phyloP scores from a whole-genome alignment of 2,329 filamentous ascomycete genomes.

The Colletotrichum eleusines region DNA sequence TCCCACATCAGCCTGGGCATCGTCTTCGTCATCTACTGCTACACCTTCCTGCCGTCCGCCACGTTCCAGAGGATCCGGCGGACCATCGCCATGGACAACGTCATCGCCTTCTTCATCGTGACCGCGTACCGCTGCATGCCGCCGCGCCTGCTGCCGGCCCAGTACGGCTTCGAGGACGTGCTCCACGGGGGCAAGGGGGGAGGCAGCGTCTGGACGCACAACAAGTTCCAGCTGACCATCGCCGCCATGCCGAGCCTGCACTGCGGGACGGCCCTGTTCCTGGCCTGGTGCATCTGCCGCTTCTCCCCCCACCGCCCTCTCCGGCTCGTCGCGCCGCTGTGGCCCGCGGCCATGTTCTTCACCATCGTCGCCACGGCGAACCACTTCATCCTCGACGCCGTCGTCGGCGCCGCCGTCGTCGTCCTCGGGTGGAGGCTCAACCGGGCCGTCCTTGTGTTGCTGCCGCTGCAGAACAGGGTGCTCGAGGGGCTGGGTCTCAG shows the following conservation, averaged over 20 bases:
- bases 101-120: slow-evolving; percentile 61
- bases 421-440: slow-evolving; percentile 52
- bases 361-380: slow-evolving; percentile 57
- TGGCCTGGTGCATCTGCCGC: slow-evolving; percentile 50
- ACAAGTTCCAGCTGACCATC: slow-evolving; percentile 60
- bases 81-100: slow-evolving; percentile 61
- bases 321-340: slow-evolving; percentile 54
- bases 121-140: slow-evolving; percentile 62
- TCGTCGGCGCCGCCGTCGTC: slow-evolving; percentile 51
- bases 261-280: slow-evolving; percentile 56
- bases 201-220: slow-evolving; percentile 56
- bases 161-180: slow-evolving; percentile 62
- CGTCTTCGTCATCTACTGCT: slow-evolving; percentile 61
- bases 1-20: slow-evolving; percentile 60
- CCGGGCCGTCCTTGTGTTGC: slow-evolving; percentile 45
- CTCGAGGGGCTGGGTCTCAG: slow-evolving; percentile 40
- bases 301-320: slow-evolving; percentile 57
- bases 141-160: slow-evolving; percentile 59
- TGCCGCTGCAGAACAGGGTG: slow-evolving; percentile 48
- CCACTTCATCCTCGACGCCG: slow-evolving; percentile 54
- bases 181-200: slow-evolving; percentile 51
- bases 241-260: slow-evolving; percentile 64
- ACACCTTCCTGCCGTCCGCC: slow-evolving; percentile 56
- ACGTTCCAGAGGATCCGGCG: slow-evolving; percentile 58
- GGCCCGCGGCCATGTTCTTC: slow-evolving; percentile 57